Evolutionary conservation across 352 stramenopile genomes (phyloP).

Genomic region (Phytophthora citricola): DNA sequence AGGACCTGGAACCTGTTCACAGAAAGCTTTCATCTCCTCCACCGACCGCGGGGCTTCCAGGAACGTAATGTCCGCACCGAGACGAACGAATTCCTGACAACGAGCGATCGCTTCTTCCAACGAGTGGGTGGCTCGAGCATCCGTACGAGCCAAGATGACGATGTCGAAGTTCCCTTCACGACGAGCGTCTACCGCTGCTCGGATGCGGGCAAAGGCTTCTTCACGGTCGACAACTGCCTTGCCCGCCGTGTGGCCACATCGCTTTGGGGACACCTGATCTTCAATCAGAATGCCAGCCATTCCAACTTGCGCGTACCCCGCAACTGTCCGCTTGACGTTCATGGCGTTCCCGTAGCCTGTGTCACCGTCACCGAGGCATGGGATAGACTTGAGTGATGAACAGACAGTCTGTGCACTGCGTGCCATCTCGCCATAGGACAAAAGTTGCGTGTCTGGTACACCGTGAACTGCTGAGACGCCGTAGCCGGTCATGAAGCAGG

Average conservation of each 20-base stretch:
- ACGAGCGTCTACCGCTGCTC: conserved; percentile 91
- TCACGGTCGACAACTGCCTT: conserved; percentile 90
- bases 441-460: conserved; percentile 90
- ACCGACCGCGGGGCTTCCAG: conserved; percentile 92
- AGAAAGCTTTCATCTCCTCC: conserved; percentile 94
- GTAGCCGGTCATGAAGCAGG: conserved; percentile 72
- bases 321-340: conserved; percentile 94
- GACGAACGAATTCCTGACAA: conserved; percentile 90
- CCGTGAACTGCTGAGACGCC: conserved; percentile 72
- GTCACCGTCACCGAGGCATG: conserved; percentile 89
- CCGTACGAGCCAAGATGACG: conserved; percentile 94
- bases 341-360: conserved; percentile 94
- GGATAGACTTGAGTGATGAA: conserved; percentile 38
- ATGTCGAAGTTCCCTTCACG: conserved; percentile 87
- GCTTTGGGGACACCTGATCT: conserved; percentile 93
- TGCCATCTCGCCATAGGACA: conserved; percentile 76
- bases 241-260: conserved; percentile 92
- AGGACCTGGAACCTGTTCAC: conserved; percentile 46
- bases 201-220: conserved; percentile 87
- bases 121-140: conserved; percentile 90
- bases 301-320: conserved; percentile 88
- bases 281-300: conserved; percentile 96
- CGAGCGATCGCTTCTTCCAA: conserved; percentile 93
- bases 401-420: conserved; percentile 51
- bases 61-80: conserved; percentile 88